Percentiles rank a stretch among this genome's conserved stretches.
Evolutionary conservation across 2,329 filamentous ascomycete species (phyloP).

Genomic region (Alternaria solani): DNA sequence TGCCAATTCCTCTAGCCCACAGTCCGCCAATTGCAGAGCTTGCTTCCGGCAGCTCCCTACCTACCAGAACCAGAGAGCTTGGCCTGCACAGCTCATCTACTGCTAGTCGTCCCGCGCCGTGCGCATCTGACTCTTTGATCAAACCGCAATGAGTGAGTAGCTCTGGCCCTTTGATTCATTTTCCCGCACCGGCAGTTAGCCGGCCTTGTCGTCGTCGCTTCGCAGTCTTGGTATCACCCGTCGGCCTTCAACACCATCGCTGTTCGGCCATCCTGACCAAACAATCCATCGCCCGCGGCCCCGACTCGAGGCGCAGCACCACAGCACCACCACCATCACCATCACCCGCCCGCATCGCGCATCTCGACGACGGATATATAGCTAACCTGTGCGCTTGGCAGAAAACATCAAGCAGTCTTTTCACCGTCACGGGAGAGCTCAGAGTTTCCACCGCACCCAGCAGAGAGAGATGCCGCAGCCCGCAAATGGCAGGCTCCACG

Average conservation of each 20-base stretch:
- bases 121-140: constrained; percentile 13
- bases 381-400: constrained; percentile 24
- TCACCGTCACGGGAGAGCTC: constrained; percentile 39
- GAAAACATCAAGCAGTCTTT: constrained; percentile 48
- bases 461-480: constrained; percentile 33
- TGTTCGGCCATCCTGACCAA: constrained; percentile 3
- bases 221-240: constrained; percentile 14
- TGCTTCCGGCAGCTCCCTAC: neutral
- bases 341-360: constrained; percentile 5
- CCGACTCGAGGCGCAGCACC: constrained; percentile 10
- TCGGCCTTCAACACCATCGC: constrained; percentile 5
- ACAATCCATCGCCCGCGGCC: constrained; percentile 3
- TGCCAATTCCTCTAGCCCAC: constrained; percentile 8
- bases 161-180: constrained; percentile 15
- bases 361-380: constrained; percentile 3
- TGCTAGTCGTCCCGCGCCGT: constrained; percentile 15
- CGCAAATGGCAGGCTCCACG: constrained; percentile 36
- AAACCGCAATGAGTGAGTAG: constrained; percentile 31
- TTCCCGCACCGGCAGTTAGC: constrained; percentile 12
- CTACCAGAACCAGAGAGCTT: constrained; percentile 15
- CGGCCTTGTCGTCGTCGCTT: constrained; percentile 16
- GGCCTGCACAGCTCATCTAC: constrained; percentile 19
- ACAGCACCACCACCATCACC: neutral
- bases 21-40: constrained; percentile 9
- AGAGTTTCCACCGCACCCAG: constrained; percentile 18